Conservation (phyloP, 73 alveolate genomes). For the Blepharisma stoltei region DNA sequence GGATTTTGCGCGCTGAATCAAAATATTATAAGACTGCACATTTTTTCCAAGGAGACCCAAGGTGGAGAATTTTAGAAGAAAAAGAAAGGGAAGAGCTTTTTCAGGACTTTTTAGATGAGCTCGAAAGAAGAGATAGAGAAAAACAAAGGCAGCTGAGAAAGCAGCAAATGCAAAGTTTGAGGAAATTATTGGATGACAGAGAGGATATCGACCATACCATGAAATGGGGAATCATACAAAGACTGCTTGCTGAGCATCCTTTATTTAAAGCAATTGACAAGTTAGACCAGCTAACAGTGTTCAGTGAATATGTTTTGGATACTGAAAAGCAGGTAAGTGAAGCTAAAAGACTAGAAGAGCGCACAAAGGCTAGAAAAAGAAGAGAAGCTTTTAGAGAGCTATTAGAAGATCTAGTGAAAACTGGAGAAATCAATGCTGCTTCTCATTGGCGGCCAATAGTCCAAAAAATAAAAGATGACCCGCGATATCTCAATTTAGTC, state of each 20-base stretch:
- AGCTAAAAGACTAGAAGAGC: constrained; percentile 58
- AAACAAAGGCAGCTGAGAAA: constrained; percentile 69
- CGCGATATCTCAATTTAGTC: constrained; percentile 57
- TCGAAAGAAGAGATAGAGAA: constrained; percentile 74
- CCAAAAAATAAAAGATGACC: constrained; percentile 51
- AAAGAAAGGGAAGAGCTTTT: constrained; percentile 81
- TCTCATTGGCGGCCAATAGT: constrained; percentile 71
- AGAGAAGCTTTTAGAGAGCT: constrained; percentile 76
- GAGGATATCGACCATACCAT: constrained; percentile 48
- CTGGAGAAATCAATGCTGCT: constrained; percentile 53
- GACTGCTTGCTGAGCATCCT: constrained; percentile 50
- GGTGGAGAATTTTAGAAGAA: constrained; percentile 77
- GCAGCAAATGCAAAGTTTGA: constrained; percentile 51
- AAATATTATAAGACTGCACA: constrained; percentile 68
- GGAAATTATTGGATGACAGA: constrained; percentile 48
- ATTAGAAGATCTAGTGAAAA: constrained; percentile 55
- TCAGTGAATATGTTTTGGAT: constrained; percentile 67
- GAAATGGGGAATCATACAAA: constrained; percentile 56
- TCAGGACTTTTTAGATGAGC: constrained; percentile 76
- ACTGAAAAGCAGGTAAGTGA: constrained; percentile 57
- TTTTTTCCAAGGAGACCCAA: constrained; percentile 62
- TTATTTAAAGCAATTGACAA: constrained; percentile 64
- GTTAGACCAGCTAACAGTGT: constrained; percentile 68
- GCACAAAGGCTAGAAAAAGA: constrained; percentile 61
- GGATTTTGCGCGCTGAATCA: constrained; percentile 55